Evolutionary conservation across 2,329 filamentous ascomycete species (phyloP).

Genomic region (Aspergillus vadensis): DNA sequence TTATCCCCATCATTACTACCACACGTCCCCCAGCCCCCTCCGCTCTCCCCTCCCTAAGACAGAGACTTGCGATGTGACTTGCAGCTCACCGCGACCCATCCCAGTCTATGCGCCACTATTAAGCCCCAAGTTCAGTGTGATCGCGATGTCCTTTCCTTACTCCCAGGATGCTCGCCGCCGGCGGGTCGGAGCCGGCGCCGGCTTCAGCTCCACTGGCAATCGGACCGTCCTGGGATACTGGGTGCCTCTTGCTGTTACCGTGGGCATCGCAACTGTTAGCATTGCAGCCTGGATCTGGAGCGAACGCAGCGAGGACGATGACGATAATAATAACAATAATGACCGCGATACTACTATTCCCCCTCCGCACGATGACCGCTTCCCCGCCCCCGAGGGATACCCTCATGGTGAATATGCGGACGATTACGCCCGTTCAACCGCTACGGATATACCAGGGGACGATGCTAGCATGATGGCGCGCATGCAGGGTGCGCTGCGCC

Average conservation of each 20-base stretch:
- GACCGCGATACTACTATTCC: constrained; percentile 57
- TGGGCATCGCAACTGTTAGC: constrained; percentile 83
- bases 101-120: constrained; percentile 32
- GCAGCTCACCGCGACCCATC: constrained; percentile 25
- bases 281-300: constrained; percentile 93
- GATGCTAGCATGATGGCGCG: constrained; percentile 68
- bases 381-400: constrained; percentile 31
- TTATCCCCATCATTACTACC: constrained; percentile 9
- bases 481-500: constrained; percentile 77
- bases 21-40: constrained; percentile 10
- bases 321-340: constrained; percentile 60
- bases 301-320: constrained; percentile 75
- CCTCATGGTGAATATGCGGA: constrained; percentile 33
- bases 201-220: constrained; percentile 45
- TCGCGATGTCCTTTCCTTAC: constrained; percentile 43
- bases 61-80: constrained; percentile 37
- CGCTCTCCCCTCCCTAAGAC: constrained; percentile 17
- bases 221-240: constrained; percentile 66
- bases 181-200: constrained; percentile 39
- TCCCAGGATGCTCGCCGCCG: constrained; percentile 43
- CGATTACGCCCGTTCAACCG: constrained; percentile 39
- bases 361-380: constrained; percentile 41
- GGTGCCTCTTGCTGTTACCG: constrained; percentile 83
- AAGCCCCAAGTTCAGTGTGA: constrained; percentile 25
- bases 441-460: constrained; percentile 42